Evolutionary conservation across 2,329 filamentous ascomycete genomes (phyloP).

Genomic region (Hymenoscyphus linearis): DNA sequence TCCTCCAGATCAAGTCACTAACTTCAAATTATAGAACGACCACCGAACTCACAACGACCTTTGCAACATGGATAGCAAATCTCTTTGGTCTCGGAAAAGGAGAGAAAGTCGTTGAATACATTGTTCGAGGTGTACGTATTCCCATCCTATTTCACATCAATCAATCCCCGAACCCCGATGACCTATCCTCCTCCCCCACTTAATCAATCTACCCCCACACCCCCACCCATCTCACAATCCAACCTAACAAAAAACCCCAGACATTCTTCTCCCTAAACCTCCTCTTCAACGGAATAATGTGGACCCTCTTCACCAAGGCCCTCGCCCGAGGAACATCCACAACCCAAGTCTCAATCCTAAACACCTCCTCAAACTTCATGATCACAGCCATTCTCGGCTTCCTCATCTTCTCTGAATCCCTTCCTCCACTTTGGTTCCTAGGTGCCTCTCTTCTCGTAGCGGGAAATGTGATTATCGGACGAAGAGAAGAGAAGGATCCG

Average conservation of each 20-base stretch:
- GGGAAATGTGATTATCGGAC: slow-evolving; percentile 73
- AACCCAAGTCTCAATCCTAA: slow-evolving; percentile 75
- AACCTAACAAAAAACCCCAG: slow-evolving; percentile 13
- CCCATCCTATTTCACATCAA: background rate
- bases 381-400: slow-evolving; percentile 68
- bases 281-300: slow-evolving; percentile 51
- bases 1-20: slow-evolving; percentile 1
- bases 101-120: slow-evolving; percentile 43
- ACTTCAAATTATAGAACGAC: slow-evolving; percentile 40
- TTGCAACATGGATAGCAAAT: slow-evolving; percentile 42
- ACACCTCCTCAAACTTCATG: slow-evolving; percentile 78
- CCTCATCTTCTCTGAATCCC: slow-evolving; percentile 63
- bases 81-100: slow-evolving; percentile 39
- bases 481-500: slow-evolving; percentile 39
- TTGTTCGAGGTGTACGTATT: slow-evolving; percentile 44
- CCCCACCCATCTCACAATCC: background rate
- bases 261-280: slow-evolving; percentile 64
- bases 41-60: slow-evolving; percentile 48
- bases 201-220: background rate
- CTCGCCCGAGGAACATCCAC: slow-evolving; percentile 70
- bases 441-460: slow-evolving; percentile 67
- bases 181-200: background rate
- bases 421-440: slow-evolving; percentile 72
- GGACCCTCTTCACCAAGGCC: slow-evolving; percentile 75
- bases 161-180: background rate